These are phyloP conservation scores for Trypanosoma mega DNA, from an alignment of 208 protist genomes.

Conservation along the genomic window DNA sequence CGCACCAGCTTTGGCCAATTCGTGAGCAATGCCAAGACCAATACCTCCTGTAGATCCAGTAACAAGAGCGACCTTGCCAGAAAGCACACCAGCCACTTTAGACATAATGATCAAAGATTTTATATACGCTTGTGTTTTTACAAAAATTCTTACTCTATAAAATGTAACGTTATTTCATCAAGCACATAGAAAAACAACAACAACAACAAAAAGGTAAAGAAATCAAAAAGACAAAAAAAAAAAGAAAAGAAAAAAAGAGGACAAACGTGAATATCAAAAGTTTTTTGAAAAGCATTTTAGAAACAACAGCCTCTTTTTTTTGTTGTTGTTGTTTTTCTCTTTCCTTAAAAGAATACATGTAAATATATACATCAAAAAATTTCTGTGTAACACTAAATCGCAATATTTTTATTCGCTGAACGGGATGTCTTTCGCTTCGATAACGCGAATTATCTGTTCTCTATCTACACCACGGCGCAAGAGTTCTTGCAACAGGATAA, in stretches of 20 bases:
- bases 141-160: conserved; percentile 4
- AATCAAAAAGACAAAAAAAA: no score
- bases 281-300: no score
- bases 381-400: not conserved
- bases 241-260: no score
- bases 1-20: conserved; percentile 31
- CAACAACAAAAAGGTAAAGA: no score
- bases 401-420: not conserved
- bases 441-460: conserved; percentile 63
- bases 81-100: conserved; percentile 10
- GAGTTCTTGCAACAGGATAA: conserved; percentile 37
- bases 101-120: conserved; percentile 4
- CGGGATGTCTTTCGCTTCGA: conserved; percentile 34
- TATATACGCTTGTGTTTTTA: conserved; percentile 1
- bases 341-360: no score
- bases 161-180: no score
- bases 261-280: no score
- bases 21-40: conserved; percentile 38
- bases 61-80: conserved; percentile 33
- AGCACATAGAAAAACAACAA: no score
- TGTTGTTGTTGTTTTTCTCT: no score
- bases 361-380: conserved; percentile 17
- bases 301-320: no score
- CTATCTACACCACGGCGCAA: conserved; percentile 58
- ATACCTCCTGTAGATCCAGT: conserved; percentile 47